Evolutionary conservation across 2,329 filamentous ascomycete genomes (phyloP), one percentile per base, ranked within the genome.

Genomic region (Colletotrichum musae): DNA sequence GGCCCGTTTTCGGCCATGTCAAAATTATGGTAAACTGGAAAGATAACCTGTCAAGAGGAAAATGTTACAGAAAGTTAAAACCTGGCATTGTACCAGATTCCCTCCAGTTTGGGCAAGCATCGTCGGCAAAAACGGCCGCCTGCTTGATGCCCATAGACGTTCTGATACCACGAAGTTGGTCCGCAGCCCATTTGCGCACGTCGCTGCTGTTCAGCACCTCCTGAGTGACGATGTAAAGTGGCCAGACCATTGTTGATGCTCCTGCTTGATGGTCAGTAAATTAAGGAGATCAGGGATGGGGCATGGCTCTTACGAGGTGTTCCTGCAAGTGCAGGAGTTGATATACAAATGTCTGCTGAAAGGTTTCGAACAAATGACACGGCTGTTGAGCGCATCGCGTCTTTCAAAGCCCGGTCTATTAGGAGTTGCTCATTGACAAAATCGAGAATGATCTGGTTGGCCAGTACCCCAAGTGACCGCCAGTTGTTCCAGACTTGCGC

Each of bases 401-500:
- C 39, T 26, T 41, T 50, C 2, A 39, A 16, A 6, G 10, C 15
- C 12, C 50, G 43, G 5, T 47, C 16, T 0, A 45, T 2, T 10
- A 52, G 32, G 6, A 18, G 16, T 39, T 57, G 51, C 16, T 52
- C n/a, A 7, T 45, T 43, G 2, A 64, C 43, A 28, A 24, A 43
- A 39, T 64, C 43, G 2, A 52, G 32, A 2, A 75, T 65, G 12
- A 73, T 69, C 50, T 68, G 65, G 28, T 72, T 70, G 12, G 58
- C 58, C 13, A 74, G 24, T 10, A 74, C 70, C 4, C 68, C 48
- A 45, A 73, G 9, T 2, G 66, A 61, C 13, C 72, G 72, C 74
- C 72, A 74, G 48, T 73, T 74, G 24, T 73, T 74, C 73, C 73
- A 75, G 9, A 70, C 65, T n/a, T 73, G 53, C 1, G 72, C 74